Conservation (phyloP, 495 filamentous ascomycete genomes). For the Penicillium taxi region DNA sequence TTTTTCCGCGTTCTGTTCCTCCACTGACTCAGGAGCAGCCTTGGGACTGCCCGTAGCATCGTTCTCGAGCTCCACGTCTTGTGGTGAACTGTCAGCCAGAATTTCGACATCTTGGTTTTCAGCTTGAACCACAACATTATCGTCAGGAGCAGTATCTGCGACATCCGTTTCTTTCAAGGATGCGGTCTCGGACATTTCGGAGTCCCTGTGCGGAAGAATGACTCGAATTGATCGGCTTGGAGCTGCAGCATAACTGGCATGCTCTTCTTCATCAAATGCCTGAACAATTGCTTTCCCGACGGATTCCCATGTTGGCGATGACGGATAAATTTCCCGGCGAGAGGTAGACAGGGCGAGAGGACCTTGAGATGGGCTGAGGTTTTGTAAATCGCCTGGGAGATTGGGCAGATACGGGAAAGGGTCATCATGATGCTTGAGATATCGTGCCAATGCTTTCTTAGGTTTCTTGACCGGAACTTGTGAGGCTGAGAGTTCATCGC, state of each 20-base stretch:
- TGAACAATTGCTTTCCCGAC: constrained; percentile 51
- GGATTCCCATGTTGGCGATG: constrained; percentile 42
- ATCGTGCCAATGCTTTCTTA: constrained; percentile 54
- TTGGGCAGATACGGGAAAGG: constrained; percentile 70
- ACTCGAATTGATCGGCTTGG: constrained; percentile 35
- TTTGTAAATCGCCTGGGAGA: constrained; percentile 30
- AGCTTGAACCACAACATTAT: constrained; percentile 2
- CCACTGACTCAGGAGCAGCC: constrained; percentile 17
- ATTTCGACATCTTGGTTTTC: constrained; percentile 12
- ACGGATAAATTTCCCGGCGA: constrained; percentile 25
- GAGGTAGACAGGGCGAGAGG: constrained; percentile 24
- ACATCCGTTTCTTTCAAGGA: constrained; percentile 11
- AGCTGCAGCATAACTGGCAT: constrained; percentile 22
- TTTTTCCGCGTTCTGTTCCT: constrained; percentile 37
- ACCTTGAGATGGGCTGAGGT: constrained; percentile 18
- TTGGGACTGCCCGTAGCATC: background rate
- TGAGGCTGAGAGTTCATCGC: constrained; percentile 62
- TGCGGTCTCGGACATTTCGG: constrained; percentile 11
- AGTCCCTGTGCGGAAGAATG: constrained; percentile 24
- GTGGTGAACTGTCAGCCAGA: constrained; percentile 9
- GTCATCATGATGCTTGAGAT: constrained; percentile 60
- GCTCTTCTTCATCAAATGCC: constrained; percentile 38
- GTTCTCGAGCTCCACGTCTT: constrained; percentile 8
- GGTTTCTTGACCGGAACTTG: constrained; percentile 57
- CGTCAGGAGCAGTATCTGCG: constrained; percentile 7